Base-by-base conservation (phyloP, 83 land plant genomes). In the Thuja plicata region DNA sequence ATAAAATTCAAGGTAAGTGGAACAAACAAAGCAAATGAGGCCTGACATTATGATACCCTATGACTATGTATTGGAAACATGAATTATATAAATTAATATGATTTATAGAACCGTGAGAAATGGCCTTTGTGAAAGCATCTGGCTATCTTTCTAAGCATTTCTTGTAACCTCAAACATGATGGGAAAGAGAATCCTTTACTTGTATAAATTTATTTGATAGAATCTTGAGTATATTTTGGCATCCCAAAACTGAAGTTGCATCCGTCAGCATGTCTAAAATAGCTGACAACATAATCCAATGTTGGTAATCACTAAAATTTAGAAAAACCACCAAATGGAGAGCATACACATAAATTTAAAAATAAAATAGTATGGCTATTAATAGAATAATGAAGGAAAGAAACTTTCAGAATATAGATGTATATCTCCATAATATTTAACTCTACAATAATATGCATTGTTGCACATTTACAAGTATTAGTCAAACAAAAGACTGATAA, bases 201-300 rank as follows among this genome's bases (percentile, higher is more conserved):
- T 97, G 94, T 40, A 96, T 86, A 88, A 98, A 92, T 88, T 95
- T 96, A 90, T 89, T 87, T 35, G 91, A 91, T 54, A 98, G 95
- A 89, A 97, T 93, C 80, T 92, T 91, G 66, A 97, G 92, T 4
- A 96, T 94, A 76, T 89, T 88, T 84, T 95, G 93, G 60, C 99
- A 99, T 60, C 99, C 98, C 80, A 98, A 89, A 52, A 98, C 98
- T 70, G 90, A 91, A 57, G 99, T 95, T 66, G 97, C 97, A 92
- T 96, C 99, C 87, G 92, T 88, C 87, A 98, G 88, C 89, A 97
- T 94, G 88, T 98, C 99, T 82, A 96, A 96, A 80, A 98, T 93
- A 88, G 96, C 99, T 98, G 93, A 46, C 8, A 46, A 86, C 41
- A 86, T 34, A 55, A 57, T 54, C 38, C 87, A 34, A 52, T 86